Percentiles rank a stretch among this genome's conserved stretches.
phyloP scores from a whole-genome alignment of 2,329 filamentous ascomycete species.

The Onygenales sp. region DNA sequence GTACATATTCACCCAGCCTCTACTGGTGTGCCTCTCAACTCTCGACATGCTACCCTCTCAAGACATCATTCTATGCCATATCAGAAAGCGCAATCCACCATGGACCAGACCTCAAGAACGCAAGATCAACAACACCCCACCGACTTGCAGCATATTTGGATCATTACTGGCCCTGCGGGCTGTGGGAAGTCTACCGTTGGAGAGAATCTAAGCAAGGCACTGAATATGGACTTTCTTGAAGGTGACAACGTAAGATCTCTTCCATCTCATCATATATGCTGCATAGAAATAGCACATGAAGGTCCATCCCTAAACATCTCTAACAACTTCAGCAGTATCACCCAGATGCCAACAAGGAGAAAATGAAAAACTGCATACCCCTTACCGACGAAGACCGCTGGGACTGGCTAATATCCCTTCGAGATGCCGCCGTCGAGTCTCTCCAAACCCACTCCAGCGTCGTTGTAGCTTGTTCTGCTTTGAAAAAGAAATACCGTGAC shows the following conservation, averaged over 20 bases:
- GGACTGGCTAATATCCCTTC: constrained; percentile 85
- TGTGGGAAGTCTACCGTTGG: constrained; percentile 73
- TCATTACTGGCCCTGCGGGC: constrained; percentile 69
- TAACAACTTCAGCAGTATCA: constrained; percentile 30
- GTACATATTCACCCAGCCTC: constrained; percentile 4
- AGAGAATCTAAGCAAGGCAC: constrained; percentile 50
- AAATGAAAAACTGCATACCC: constrained; percentile 77
- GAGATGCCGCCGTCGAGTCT: constrained; percentile 51
- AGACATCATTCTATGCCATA: constrained; percentile 5
- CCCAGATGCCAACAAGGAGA: constrained; percentile 65
- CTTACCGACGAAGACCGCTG: constrained; percentile 89
- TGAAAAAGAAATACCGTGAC: constrained; percentile 96
- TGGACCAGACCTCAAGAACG: background rate
- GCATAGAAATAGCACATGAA: background rate
- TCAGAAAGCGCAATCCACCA: background rate
- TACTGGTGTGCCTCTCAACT: background rate
- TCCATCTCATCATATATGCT: background rate
- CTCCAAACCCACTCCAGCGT: constrained; percentile 52
- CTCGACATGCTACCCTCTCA: constrained; percentile 14
- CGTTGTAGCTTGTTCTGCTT: constrained; percentile 90
- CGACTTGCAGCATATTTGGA: constrained; percentile 60
- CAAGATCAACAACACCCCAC: constrained; percentile 7
- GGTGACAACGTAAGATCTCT: constrained; percentile 58
- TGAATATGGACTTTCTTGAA: constrained; percentile 63
- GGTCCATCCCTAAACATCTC: background rate